A percentile compares a stretch with the other conserved stretches of the same genome.
phyloP scores from a whole-genome alignment of 345 rosid genomes.

The Camelina laxa region DNA sequence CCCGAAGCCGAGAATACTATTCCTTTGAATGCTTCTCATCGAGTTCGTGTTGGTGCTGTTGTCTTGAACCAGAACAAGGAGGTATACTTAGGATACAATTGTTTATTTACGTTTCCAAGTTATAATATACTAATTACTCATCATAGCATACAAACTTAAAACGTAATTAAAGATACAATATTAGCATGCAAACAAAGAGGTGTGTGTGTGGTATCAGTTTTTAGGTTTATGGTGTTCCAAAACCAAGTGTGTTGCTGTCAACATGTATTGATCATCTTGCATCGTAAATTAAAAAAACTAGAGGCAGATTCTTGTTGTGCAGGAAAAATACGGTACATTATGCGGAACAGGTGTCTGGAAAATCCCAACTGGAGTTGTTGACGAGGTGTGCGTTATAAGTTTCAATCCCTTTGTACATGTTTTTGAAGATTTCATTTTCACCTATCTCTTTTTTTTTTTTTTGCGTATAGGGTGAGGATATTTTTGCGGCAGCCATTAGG shows the following conservation, averaged over 20 bases:
- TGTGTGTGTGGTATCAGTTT: neutral
- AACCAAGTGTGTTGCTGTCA: neutral
- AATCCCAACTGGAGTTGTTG: slow-evolving; percentile 86
- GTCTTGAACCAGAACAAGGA: slow-evolving; percentile 72
- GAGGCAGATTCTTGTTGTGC: slow-evolving; percentile 73
- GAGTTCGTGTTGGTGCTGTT: slow-evolving; percentile 74
- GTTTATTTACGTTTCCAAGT: neutral
- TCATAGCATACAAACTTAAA: neutral
- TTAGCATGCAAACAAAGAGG: too few species aligned
- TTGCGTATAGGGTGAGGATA: slow-evolving; percentile 69
- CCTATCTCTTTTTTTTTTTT: neutral
- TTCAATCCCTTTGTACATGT: neutral
- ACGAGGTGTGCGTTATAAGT: slow-evolving; percentile 55
- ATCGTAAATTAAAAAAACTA: slow-evolving; percentile 19
- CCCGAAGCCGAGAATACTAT: slow-evolving; percentile 63
- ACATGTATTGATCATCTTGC: slow-evolving; percentile 4
- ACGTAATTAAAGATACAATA: neutral
- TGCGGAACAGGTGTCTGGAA: slow-evolving; percentile 79
- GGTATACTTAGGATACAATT: slow-evolving; percentile 50
- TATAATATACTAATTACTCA: neutral
- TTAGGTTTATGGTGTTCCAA: neutral
- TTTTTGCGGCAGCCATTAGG: slow-evolving; percentile 61
- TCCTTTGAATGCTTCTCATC: slow-evolving; percentile 81
- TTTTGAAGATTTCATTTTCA: slow-evolving; percentile 6
- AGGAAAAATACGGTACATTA: slow-evolving; percentile 70